These are phyloP conservation scores for Cymbopogon flexuosus DNA, from an alignment of 202 grass and related monocot species.

Conservation along the genomic window DNA sequence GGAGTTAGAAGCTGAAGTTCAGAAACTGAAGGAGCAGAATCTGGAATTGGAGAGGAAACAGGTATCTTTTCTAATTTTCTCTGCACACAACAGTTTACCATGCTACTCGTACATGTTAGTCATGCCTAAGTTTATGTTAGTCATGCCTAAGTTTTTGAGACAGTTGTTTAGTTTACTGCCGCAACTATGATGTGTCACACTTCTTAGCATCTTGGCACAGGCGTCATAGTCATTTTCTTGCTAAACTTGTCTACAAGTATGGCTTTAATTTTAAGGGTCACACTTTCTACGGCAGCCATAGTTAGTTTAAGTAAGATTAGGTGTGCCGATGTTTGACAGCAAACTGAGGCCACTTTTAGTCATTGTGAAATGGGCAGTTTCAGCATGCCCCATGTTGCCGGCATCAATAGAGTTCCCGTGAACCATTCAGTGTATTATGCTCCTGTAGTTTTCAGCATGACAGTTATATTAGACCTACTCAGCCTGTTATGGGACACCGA, in stretches of 20 bases:
- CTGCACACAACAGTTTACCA: background rate
- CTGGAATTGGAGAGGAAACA: conserved; percentile 75
- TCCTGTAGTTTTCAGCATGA: background rate
- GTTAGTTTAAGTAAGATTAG: too few species aligned
- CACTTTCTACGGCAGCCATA: too few species aligned
- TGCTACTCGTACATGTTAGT: background rate
- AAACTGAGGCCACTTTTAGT: background rate
- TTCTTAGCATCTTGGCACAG: too few species aligned
- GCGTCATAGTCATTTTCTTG: too few species aligned
- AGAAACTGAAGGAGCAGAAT: conserved; percentile 80
- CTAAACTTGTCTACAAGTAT: too few species aligned
- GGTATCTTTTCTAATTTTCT: conserved; percentile 40
- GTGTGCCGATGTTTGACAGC: too few species aligned
- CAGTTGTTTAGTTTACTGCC: too few species aligned
- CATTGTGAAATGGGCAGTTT: background rate
- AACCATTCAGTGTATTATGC: background rate
- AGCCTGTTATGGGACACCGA: background rate
- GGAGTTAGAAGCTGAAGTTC: conserved; percentile 95
- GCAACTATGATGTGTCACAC: too few species aligned
- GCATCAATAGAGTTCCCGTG: background rate
- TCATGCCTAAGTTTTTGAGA: too few species aligned
- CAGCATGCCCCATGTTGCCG: background rate
- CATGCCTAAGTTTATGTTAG: too few species aligned
- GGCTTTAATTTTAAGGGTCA: too few species aligned
- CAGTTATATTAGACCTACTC: background rate